These are phyloP conservation scores for Aspergillus baeticus DNA, from an alignment of 495 filamentous ascomycete species.

Conservation along the genomic window DNA sequence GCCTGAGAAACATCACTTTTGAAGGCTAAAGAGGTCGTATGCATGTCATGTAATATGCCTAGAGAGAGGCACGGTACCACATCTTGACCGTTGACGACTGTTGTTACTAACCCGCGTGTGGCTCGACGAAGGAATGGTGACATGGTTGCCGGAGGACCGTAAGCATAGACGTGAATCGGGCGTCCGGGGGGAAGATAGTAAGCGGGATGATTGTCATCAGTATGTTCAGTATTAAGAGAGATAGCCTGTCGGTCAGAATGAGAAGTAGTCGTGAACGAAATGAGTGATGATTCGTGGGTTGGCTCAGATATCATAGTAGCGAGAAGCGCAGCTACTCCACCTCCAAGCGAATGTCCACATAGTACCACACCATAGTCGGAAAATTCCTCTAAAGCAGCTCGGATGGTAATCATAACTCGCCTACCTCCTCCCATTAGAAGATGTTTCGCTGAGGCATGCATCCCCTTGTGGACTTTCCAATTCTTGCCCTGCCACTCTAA, in stretches of 20 bases:
- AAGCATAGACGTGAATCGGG: slow-evolving; percentile 76
- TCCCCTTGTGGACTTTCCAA: slow-evolving; percentile 82
- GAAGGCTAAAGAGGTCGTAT: slow-evolving; percentile 67
- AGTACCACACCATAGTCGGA: slow-evolving; percentile 72
- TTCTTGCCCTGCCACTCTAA: slow-evolving; percentile 62
- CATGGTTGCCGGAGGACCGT: slow-evolving; percentile 72
- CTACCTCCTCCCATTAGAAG: slow-evolving; percentile 65
- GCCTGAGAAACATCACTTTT: slow-evolving; percentile 66
- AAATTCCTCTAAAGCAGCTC: slow-evolving; percentile 69
- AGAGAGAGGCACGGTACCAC: slow-evolving; percentile 73
- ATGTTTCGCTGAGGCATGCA: slow-evolving; percentile 71
- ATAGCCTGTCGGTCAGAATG: slow-evolving; percentile 35
- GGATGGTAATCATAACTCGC: slow-evolving; percentile 64
- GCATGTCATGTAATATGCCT: slow-evolving; percentile 73
- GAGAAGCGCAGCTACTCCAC: slow-evolving; percentile 70
- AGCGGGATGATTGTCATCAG: slow-evolving; percentile 19
- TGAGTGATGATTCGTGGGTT: slow-evolving; percentile 46
- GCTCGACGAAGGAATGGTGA: slow-evolving; percentile 69
- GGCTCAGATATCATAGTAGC: slow-evolving; percentile 73
- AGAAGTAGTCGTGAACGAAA: slow-evolving; percentile 53
- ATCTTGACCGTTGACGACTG: slow-evolving; percentile 69
- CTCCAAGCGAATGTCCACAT: slow-evolving; percentile 76
- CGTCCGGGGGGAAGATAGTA: slow-evolving; percentile 62
- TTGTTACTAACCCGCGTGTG: slow-evolving; percentile 75
- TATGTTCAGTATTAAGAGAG: slow-evolving; percentile 34